phyloP scores from a whole-genome alignment of 176 grass and related monocot species.

The Eragrostis curvula region DNA sequence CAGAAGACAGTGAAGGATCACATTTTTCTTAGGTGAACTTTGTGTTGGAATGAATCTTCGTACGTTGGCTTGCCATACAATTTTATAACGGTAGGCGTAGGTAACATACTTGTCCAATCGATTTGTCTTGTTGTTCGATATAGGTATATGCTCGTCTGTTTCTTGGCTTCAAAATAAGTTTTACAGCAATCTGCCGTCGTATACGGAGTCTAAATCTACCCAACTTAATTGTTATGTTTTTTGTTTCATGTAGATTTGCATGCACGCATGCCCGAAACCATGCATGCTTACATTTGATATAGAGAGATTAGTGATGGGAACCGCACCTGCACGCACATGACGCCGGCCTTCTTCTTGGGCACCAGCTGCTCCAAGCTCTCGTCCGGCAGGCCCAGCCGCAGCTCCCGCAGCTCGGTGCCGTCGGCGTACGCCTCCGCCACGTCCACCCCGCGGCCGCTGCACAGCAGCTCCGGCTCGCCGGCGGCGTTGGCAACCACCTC shows the following conservation, averaged over 20 bases:
- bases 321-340: slow-evolving; percentile 60
- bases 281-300: not conserved
- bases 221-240: no score
- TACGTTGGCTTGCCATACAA: not conserved
- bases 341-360: slow-evolving; percentile 54
- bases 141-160: no score
- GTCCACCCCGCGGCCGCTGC: slow-evolving; percentile 70
- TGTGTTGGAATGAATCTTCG: not conserved
- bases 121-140: no score
- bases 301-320: not conserved
- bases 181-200: no score
- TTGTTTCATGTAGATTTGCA: no score
- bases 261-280: not conserved
- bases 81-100: not conserved
- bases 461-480: slow-evolving; percentile 77
- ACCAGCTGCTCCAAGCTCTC: slow-evolving; percentile 62
- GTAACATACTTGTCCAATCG: not conserved
- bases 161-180: no score
- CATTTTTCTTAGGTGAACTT: slow-evolving; percentile 8
- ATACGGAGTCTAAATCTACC: no score
- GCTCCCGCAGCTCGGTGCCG: slow-evolving; percentile 39
- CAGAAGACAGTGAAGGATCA: not conserved
- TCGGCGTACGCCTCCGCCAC: slow-evolving; percentile 43
- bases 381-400: slow-evolving; percentile 53
- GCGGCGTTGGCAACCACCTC: slow-evolving; percentile 54